Evolutionary conservation across 176 grass and related monocot species (phyloP), one percentile per base, ranked within the genome.

Genomic region (Oryza rufipogon): DNA sequence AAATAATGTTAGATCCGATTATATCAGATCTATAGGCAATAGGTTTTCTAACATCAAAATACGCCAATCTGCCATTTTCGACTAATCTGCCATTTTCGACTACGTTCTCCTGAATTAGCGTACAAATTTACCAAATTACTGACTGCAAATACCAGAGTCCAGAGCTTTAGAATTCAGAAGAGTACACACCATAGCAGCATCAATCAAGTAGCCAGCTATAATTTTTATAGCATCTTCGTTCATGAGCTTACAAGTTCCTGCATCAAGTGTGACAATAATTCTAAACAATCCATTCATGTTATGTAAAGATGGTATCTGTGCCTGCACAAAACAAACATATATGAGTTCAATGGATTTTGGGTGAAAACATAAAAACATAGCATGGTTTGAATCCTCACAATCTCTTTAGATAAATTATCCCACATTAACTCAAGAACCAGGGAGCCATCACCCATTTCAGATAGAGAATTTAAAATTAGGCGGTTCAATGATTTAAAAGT

Each of bases 381-480:
- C 16, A 15, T 16, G 28, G 52, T 69, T 83, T 65, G 49, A 83
- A 39, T 64, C 61, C 88, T 90, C 68, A 90, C 88, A 30, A 95
- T 85, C 52, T 91, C 96, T 77, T 47, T 76, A 81, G 89, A 83
- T 78, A 95, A 84, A 66, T 47, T 86, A 77, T 83, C 76, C 82
- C 85, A 98, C 64, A 95, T 84, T 66, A 95, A 73, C 54, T 95
- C 90, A 44, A 98, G 92, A 68, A 98, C 76, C 73, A 98, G 68
- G 1, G 87, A 91, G 47, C 81, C 89, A 90, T 93, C 92, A 77
- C 95, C 92, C 91, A 95, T 95, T 88, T 92, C 89, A 83, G 86
- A 90, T 33, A 95, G 85, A 65, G 64, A 91, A 56, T 33, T 90
- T 67, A 93, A 83, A 78, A 95, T 80, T 72, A 83, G 44, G 83